phyloP scores from a whole-genome alignment of 805 yeast genomes.

The Metschnikowia borealis region DNA sequence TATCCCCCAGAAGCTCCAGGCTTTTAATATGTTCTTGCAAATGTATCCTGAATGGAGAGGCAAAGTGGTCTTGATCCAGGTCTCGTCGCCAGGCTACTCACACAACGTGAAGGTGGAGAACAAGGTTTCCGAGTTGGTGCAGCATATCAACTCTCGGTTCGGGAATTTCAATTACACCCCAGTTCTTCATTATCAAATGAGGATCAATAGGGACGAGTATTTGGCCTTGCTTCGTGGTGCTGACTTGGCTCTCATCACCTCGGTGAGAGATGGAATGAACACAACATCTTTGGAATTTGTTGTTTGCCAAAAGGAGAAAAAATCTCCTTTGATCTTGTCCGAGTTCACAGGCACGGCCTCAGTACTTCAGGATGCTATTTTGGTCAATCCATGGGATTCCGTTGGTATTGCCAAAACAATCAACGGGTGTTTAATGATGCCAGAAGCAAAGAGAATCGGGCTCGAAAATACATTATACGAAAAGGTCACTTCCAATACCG shows the following conservation, averaged over 20 bases:
- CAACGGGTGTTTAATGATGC: conserved; percentile 59
- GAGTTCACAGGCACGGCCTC: conserved; percentile 91
- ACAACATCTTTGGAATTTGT: conserved; percentile 92
- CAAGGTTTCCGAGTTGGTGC: conserved; percentile 77
- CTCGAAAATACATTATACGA: conserved; percentile 55
- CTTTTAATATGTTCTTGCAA: conserved; percentile 81
- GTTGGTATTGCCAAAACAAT: conserved; percentile 88
- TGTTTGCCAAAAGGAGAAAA: conserved; percentile 71
- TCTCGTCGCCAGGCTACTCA: conserved; percentile 71
- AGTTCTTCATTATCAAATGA: conserved; percentile 87
- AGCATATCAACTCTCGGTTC: conserved; percentile 77
- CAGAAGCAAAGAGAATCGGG: conserved; percentile 39
- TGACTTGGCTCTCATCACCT: conserved; percentile 82
- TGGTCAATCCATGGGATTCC: conserved; percentile 96
- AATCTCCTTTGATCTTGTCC: conserved; percentile 77
- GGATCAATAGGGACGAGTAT: conserved; percentile 84
- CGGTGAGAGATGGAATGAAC: conserved; percentile 94
- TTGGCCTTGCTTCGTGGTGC: conserved; percentile 84
- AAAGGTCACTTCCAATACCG: conserved; percentile 64
- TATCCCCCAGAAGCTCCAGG: conserved; percentile 87
- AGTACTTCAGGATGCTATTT: conserved; percentile 65
- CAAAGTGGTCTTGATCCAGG: conserved; percentile 85
- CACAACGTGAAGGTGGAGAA: conserved; percentile 66
- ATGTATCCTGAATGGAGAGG: conserved; percentile 92
- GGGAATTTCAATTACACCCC: conserved; percentile 84